Percentiles rank a stretch among this genome's conserved stretches.
These are phyloP conservation scores for Claviceps lovelessii DNA, from an alignment of 2,329 filamentous ascomycete species.

Conservation along the genomic window DNA sequence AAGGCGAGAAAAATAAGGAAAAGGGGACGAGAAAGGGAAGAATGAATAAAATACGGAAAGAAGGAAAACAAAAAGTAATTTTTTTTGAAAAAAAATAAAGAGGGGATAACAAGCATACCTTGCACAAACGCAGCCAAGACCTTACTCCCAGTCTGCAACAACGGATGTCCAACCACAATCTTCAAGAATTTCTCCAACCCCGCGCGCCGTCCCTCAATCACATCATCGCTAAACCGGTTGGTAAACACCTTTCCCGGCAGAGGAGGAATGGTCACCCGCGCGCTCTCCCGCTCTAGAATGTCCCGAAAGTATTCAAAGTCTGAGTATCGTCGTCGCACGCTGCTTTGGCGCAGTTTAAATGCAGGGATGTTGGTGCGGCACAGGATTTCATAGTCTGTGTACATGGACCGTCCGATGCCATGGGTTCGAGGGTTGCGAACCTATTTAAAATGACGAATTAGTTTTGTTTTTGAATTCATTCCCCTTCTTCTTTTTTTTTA, in stretches of 20 bases:
- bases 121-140: constrained; percentile 94
- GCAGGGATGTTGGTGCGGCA: constrained; percentile 97
- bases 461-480: background rate
- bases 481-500: too few species aligned
- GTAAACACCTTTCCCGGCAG: constrained; percentile 96
- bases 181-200: constrained; percentile 91
- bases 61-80: background rate
- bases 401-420: constrained; percentile 89
- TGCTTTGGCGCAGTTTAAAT: constrained; percentile 84
- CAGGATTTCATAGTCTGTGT: constrained; percentile 96
- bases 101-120: constrained; percentile 52
- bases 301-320: constrained; percentile 99
- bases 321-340: constrained; percentile 84
- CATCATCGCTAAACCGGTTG: constrained; percentile 93
- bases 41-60: background rate
- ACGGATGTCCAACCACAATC: constrained; percentile 91
- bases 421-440: constrained; percentile 88
- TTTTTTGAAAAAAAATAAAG: too few species aligned
- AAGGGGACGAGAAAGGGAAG: too few species aligned
- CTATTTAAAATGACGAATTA: constrained; percentile 27
- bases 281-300: constrained; percentile 88
- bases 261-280: constrained; percentile 87
- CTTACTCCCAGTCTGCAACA: constrained; percentile 95
- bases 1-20: background rate
- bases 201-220: constrained; percentile 86